These are phyloP conservation scores for Mycena latifolia DNA, from an alignment of 768 basidiomycete species.

Conservation along the genomic window DNA sequence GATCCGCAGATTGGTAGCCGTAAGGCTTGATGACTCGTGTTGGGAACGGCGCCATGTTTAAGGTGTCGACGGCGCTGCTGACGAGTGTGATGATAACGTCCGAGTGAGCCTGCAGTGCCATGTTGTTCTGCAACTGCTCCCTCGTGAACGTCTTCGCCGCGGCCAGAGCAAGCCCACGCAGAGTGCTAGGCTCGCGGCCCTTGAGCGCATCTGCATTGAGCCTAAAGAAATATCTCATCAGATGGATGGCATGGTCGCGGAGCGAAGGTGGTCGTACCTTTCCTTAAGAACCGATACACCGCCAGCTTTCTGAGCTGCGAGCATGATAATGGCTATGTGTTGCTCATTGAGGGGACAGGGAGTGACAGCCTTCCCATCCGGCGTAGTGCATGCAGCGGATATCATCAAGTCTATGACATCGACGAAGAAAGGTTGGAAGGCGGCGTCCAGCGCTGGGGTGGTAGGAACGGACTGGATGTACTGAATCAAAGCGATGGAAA, in stretches of 20 bases:
- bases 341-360: conserved; percentile 23
- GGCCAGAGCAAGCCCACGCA: conserved; percentile 14
- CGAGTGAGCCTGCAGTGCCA: neutral
- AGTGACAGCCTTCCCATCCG: conserved; percentile 11
- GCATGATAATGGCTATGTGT: conserved; percentile 9
- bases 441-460: neutral
- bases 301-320: conserved; percentile 20
- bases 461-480: neutral
- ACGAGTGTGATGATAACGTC: conserved; percentile 8
- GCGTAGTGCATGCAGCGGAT: conserved; percentile 2
- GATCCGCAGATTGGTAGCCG: neutral
- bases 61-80: neutral
- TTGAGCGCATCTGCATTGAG: conserved; percentile 22
- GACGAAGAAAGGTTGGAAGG: conserved; percentile 27
- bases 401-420: conserved; percentile 19
- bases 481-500: neutral
- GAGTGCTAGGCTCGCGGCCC: conserved; percentile 2
- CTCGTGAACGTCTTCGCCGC: conserved; percentile 9
- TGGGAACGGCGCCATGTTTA: conserved; percentile 19
- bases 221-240: conserved; percentile 7
- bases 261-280: conserved; percentile 1
- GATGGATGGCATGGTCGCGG: neutral
- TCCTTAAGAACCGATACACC: conserved; percentile 23
- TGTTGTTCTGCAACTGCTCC: neutral
- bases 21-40: conserved; percentile 1